These are phyloP conservation scores for Pythium diclinum DNA, from an alignment of 352 stramenopile species.

Conservation along the genomic window DNA sequence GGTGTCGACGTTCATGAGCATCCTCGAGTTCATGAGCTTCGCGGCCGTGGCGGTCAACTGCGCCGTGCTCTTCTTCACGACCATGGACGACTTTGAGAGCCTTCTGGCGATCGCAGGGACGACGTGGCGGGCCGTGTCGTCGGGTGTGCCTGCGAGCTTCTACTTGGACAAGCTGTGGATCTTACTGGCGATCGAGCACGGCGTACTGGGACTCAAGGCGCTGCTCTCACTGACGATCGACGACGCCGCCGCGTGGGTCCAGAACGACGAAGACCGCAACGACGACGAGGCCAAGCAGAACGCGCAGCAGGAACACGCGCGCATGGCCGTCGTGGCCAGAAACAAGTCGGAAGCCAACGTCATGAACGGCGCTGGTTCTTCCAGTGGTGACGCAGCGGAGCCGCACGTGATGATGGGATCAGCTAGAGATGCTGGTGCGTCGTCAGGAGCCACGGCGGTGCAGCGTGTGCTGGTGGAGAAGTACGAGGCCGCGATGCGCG, in stretches of 20 bases:
- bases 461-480: constrained; percentile 45
- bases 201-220: constrained; percentile 62
- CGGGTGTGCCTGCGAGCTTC: constrained; percentile 2
- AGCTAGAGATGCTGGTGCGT: neutral
- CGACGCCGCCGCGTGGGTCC: constrained; percentile 69
- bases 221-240: constrained; percentile 63
- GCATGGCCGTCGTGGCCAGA: neutral
- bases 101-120: constrained; percentile 28
- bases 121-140: constrained; percentile 20
- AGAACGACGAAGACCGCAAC: constrained; percentile 56
- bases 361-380: neutral
- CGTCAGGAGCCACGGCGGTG: constrained; percentile 12
- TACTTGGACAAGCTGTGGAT: constrained; percentile 65
- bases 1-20: constrained; percentile 89
- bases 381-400: neutral
- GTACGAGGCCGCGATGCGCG: constrained; percentile 33
- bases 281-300: constrained; percentile 40
- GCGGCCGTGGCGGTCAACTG: constrained; percentile 76
- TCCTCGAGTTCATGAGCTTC: constrained; percentile 91
- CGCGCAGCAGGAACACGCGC: constrained; percentile 15
- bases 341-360: constrained; percentile 2
- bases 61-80: constrained; percentile 71
- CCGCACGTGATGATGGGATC: neutral
- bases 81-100: constrained; percentile 58
- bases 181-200: constrained; percentile 59